A percentile compares a stretch with the other conserved stretches of the same genome.
These are phyloP conservation scores for Tylopilus subfusipes DNA, from an alignment of 768 basidiomycete genomes.

Conservation along the genomic window DNA sequence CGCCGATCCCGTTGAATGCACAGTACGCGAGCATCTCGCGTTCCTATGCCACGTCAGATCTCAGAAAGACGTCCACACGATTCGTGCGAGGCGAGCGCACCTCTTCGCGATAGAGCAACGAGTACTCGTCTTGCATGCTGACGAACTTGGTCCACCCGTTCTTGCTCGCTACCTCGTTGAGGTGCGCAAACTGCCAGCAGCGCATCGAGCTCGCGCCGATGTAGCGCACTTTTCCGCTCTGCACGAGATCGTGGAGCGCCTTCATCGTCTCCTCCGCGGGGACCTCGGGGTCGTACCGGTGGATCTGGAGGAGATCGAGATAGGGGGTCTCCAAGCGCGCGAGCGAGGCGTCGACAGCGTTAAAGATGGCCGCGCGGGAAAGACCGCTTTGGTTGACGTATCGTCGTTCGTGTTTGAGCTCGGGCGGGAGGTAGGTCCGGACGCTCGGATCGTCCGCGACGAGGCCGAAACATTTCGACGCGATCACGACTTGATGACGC, in stretches of 20 bases:
- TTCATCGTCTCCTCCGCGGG: slow-evolving; percentile 47
- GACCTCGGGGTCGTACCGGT: slow-evolving; percentile 37
- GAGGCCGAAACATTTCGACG: slow-evolving; percentile 26
- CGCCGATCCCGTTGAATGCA: slow-evolving; percentile 46
- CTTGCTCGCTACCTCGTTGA: slow-evolving; percentile 43
- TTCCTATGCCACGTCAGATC: slow-evolving; percentile 32
- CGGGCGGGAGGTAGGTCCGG: background rate
- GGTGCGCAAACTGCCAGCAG: slow-evolving; percentile 42
- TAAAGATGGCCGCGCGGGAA: slow-evolving; percentile 38
- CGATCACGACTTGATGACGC: slow-evolving; percentile 31
- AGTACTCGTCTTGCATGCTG: slow-evolving; percentile 50
- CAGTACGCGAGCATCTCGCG: slow-evolving; percentile 45
- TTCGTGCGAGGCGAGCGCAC: background rate
- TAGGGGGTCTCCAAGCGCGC: slow-evolving; percentile 35
- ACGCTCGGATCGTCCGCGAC: slow-evolving; percentile 8
- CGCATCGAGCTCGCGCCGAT: slow-evolving; percentile 48
- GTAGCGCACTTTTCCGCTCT: slow-evolving; percentile 49
- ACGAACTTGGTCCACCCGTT: slow-evolving; percentile 52
- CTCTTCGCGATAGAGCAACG: slow-evolving; percentile 53
- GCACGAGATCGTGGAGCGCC: slow-evolving; percentile 47
- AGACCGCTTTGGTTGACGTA: slow-evolving; percentile 35
- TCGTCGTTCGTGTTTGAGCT: slow-evolving; percentile 1
- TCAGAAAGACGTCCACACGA: background rate
- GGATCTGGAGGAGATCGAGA: slow-evolving; percentile 44
- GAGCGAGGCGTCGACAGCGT: slow-evolving; percentile 37